Evolutionary conservation across 2,329 filamentous ascomycete species (phyloP), one percentile per base, ranked within the genome.

Genomic region (Paramyrothecium sp.): DNA sequence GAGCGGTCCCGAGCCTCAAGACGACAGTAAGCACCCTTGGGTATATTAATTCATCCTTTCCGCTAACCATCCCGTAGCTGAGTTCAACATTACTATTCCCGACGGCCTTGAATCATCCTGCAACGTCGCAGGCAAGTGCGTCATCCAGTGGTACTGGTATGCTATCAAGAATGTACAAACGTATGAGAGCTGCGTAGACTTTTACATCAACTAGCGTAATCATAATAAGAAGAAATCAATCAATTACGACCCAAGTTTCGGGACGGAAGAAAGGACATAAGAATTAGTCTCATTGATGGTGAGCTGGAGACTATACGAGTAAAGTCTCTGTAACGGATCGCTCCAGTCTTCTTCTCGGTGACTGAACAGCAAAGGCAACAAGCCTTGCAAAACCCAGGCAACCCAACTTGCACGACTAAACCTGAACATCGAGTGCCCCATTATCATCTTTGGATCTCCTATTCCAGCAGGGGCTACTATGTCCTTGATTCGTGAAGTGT

Each of bases 91-190:
- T 26, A 73, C 70, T 12, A 67, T 75, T 16, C 73, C 73, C 3
- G 22, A 54, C 16, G 58, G 60, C 54, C 60, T 68, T 23, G 68
- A 73, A 13, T 62, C 61, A 13, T 60, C 58, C 4, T 75, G 72
- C 54, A 54, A 52, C 2, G 57, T 63, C 16, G 67, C 67, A 1
- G 73, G 73, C 4, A 63, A 70, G 48, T 75, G 74, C 23, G 72
- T 73, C 4, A 41, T 76, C 59, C 77, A 82, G 53, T 81, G 80
- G 75, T 80, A 79, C 70, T 75, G 73, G 73, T 70, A 73, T 55
- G 73, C 72, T 1, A 70, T 68, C 1, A 59, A 51, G 1, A 72
- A 73, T 0, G 62, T 71, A 62, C 73, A 76, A 66, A 76, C 72
- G 2, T 76, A 76, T 49, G 65, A 74, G 61, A 74, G 70, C 58